Base-by-base conservation (phyloP, 208 protist genomes). In the Tritrichomonas foetus region DNA sequence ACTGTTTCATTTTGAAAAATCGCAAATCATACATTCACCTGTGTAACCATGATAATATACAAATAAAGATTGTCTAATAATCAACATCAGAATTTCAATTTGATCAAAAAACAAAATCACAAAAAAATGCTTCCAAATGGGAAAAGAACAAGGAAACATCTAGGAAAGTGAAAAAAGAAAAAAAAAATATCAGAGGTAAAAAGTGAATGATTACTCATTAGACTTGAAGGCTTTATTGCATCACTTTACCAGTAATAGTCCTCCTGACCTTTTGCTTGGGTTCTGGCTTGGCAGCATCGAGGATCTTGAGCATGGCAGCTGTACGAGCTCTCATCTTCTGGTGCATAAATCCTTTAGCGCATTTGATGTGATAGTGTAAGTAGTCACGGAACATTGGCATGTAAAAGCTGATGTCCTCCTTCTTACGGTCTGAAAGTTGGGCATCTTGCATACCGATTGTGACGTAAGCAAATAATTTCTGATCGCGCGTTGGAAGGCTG, bases 321-420 rank as follows among this genome's bases (percentile, higher is more conserved):
- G 57, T 69, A 44, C 89, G 49, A 64, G 36, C 55, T 33, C 89
- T 50, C 89, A 93, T 93, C 57, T 93, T 64, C 22, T 64, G 57
- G 36, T 93, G 89, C 33, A 93, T 39, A 55, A 93, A 93, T 39
- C 41, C 89, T 64, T 93, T 93, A n/a, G 89, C 55, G 39, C 89
- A 93, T 64, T 93, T 93, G 47, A 93, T 93, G 39, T 93, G 89
- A 44, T 93, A 93, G 25, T 64, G 50, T 36, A 93, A 36, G 55
- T 93, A 93, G 20, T 64, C 89, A 57, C 89, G 25, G 89, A 93
- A 93, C 41, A 89, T 53, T 89, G 78, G 78, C 1, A 57, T 20
- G 22, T 89, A 89, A 36, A 57, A 20, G 0, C n/a, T 47, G 25
- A n/a, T 89, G 39, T 89, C 78, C 5, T 61, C 47, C 16, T 27